These are phyloP conservation scores for Tagetes erecta DNA, from an alignment of 129 eudicot species.

Conservation along the genomic window DNA sequence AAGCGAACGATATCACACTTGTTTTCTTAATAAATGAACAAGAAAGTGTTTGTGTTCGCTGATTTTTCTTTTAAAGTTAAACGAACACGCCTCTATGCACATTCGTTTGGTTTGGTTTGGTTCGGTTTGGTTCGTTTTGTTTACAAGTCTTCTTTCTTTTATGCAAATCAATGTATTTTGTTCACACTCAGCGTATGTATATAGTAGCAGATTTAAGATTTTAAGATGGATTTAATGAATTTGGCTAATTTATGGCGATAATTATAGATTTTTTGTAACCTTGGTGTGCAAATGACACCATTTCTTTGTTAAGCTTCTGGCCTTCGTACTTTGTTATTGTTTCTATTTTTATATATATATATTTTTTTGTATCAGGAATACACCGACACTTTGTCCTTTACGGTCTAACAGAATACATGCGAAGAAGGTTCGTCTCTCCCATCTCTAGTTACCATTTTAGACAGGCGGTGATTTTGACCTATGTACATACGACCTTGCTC, in stretches of 20 bases:
- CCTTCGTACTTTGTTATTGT: background rate
- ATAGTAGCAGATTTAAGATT: background rate
- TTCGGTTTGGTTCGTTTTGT: no score
- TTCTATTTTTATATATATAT: background rate
- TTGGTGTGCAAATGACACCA: background rate
- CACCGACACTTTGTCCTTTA: constrained; percentile 97
- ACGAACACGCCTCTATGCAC: no score
- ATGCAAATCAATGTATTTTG: background rate
- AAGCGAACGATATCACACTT: no score
- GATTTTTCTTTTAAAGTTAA: no score
- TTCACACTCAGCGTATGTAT: background rate
- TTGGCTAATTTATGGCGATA: background rate
- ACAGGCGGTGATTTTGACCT: background rate
- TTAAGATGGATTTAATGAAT: background rate
- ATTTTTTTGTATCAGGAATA: constrained; percentile 48
- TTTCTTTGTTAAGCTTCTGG: background rate
- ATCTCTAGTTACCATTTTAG: background rate
- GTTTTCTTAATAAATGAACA: no score
- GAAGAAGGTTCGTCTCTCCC: constrained; percentile 59
- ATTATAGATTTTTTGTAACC: background rate
- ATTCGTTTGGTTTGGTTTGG: no score
- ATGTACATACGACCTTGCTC: background rate
- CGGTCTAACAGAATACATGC: constrained; percentile 75
- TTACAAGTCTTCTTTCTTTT: background rate
- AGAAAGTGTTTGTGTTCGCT: no score